Conservation (phyloP, 1,139 yeast genomes). For the Barnettozyma hawaiiensis region DNA sequence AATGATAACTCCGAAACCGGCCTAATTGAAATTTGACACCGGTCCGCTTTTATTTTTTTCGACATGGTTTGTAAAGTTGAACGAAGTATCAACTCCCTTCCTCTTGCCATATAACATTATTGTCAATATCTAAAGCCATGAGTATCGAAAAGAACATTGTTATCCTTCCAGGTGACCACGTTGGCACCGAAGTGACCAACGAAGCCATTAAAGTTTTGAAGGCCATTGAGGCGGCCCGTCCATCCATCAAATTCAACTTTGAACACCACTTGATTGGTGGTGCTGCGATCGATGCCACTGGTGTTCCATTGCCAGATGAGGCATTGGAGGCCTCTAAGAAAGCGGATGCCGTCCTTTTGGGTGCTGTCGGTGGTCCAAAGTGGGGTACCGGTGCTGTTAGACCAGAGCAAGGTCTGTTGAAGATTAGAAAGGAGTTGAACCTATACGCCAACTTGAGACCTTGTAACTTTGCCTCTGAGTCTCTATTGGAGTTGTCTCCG, state of each 20-base stretch:
- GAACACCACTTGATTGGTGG: slow-evolving; percentile 90
- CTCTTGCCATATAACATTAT: background rate
- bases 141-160: slow-evolving; percentile 57
- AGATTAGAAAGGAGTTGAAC: slow-evolving; percentile 90
- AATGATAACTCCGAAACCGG: slow-evolving; percentile 5
- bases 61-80: background rate
- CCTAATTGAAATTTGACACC: background rate
- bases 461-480: slow-evolving; percentile 87
- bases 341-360: slow-evolving; percentile 90
- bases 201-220: slow-evolving; percentile 90
- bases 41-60: background rate
- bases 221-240: slow-evolving; percentile 64
- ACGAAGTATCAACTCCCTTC: background rate
- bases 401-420: slow-evolving; percentile 93
- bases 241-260: slow-evolving; percentile 65
- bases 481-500: slow-evolving; percentile 81
- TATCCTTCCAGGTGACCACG: slow-evolving; percentile 93
- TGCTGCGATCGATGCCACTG: slow-evolving; percentile 96
- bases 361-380: slow-evolving; percentile 99
- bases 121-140: slow-evolving; percentile 12
- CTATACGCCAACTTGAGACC: slow-evolving; percentile 95
- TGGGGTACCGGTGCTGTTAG: slow-evolving; percentile 90
- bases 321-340: slow-evolving; percentile 78
- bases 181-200: slow-evolving; percentile 80
- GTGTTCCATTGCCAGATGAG: slow-evolving; percentile 85